Percentiles rank a stretch among this genome's conserved stretches.
Evolutionary conservation across 2,329 filamentous ascomycete genomes (phyloP).

Genomic region (Graphiopsis chlorocephala): DNA sequence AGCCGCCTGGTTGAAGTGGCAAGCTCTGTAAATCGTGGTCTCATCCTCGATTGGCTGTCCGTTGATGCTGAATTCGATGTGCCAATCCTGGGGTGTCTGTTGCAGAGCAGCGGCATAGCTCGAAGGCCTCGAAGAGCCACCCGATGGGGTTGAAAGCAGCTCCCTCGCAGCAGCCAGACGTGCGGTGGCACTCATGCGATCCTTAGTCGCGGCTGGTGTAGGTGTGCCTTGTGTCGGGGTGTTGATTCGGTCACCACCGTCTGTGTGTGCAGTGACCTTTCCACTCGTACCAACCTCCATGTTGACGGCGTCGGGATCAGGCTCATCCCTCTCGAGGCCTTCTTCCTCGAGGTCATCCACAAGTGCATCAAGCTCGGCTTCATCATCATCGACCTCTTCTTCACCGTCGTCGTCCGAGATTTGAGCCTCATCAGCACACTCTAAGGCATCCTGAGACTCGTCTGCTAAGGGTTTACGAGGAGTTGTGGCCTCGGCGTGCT

Average conservation of each 20-base stretch:
- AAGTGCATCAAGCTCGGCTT: constrained; percentile 72
- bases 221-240: constrained; percentile 67
- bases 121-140: constrained; percentile 55
- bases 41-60: constrained; percentile 82
- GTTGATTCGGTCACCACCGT: constrained; percentile 82
- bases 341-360: constrained; percentile 89
- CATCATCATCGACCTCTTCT: constrained; percentile 49
- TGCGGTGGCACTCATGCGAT: constrained; percentile 32
- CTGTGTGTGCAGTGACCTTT: constrained; percentile 85
- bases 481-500: constrained; percentile 7
- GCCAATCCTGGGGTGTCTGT: constrained; percentile 84
- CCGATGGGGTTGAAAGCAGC: constrained; percentile 46
- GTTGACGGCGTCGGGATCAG: constrained; percentile 83
- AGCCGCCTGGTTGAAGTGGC: constrained; percentile 67
- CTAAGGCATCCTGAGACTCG: constrained; percentile 66
- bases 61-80: constrained; percentile 90
- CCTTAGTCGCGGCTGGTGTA: constrained; percentile 29
- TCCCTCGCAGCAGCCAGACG: constrained; percentile 34
- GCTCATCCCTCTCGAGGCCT: constrained; percentile 67
- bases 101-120: constrained; percentile 85
- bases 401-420: constrained; percentile 60
- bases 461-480: constrained; percentile 49
- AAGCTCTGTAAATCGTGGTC: constrained; percentile 92
- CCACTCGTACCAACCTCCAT: constrained; percentile 84
- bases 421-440: constrained; percentile 90